Conservation (phyloP, 306 rosid genomes). For the Quercus gilva region DNA sequence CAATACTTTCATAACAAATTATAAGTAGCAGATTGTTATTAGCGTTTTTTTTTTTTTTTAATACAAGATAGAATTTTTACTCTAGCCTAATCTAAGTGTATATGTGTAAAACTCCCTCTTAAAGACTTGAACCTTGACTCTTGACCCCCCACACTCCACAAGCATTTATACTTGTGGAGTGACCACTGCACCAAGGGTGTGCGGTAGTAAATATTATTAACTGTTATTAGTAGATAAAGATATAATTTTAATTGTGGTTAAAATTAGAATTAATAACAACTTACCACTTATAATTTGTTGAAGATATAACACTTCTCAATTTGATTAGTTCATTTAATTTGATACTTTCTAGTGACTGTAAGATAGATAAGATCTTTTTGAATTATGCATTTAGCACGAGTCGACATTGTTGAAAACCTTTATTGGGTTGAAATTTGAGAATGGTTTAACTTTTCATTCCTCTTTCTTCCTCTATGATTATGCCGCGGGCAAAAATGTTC, state of each 20-base stretch:
- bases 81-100: too few relatives aligned
- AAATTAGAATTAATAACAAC: too few relatives aligned
- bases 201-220: too few relatives aligned
- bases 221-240: too few relatives aligned
- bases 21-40: too few relatives aligned
- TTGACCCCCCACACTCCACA: accelerated
- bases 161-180: too few relatives aligned
- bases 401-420: constrained; percentile 19
- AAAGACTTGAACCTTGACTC: accelerated
- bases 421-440: background rate
- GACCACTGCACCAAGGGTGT: too few relatives aligned
- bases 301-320: background rate
- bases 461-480: background rate
- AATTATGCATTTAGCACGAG: background rate
- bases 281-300: too few relatives aligned
- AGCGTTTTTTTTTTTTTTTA: too few relatives aligned
- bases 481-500: background rate
- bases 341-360: background rate
- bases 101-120: too few relatives aligned
- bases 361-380: background rate
- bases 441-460: background rate
- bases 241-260: too few relatives aligned
- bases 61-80: too few relatives aligned
- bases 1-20: accelerated
- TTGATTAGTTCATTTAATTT: background rate